Conservation (phyloP, 345 rosid species). For the Camelina neglecta region DNA sequence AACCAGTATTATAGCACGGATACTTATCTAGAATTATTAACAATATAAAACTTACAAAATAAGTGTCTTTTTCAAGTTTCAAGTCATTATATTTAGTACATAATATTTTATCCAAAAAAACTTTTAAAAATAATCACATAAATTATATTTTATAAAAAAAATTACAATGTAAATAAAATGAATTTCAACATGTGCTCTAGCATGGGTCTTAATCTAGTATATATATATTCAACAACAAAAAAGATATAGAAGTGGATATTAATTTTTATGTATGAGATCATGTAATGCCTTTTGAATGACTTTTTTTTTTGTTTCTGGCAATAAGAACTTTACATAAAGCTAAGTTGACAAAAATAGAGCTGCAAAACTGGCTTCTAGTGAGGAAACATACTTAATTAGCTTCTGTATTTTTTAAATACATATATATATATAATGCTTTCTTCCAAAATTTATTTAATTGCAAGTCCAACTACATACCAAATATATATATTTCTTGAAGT, state of each 20-base stretch:
- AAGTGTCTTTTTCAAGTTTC: no score
- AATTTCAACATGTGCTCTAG: no score
- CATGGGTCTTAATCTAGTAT: background rate
- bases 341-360: slow-evolving; percentile 55
- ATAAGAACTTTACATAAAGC: slow-evolving; percentile 42
- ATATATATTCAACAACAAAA: slow-evolving; percentile 5
- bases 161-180: no score
- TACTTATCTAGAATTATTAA: no score
- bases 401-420: background rate
- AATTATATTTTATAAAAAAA: no score
- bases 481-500: background rate
- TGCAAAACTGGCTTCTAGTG: slow-evolving; percentile 44
- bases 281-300: slow-evolving; percentile 46
- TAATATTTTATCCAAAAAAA: no score
- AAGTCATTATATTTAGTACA: no score
- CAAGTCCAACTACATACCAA: slow-evolving; percentile 14
- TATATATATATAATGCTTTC: background rate
- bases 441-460: background rate
- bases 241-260: slow-evolving; percentile 7
- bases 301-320: slow-evolving; percentile 13
- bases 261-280: slow-evolving; percentile 5
- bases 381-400: slow-evolving; percentile 39
- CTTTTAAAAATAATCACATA: no score
- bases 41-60: no score
- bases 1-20: no score